A percentile compares a stretch with the other conserved stretches of the same genome.
These are phyloP conservation scores for Cutaneotrichosporon sp. DNA, from an alignment of 1,284 basidiomycete species.

Conservation along the genomic window DNA sequence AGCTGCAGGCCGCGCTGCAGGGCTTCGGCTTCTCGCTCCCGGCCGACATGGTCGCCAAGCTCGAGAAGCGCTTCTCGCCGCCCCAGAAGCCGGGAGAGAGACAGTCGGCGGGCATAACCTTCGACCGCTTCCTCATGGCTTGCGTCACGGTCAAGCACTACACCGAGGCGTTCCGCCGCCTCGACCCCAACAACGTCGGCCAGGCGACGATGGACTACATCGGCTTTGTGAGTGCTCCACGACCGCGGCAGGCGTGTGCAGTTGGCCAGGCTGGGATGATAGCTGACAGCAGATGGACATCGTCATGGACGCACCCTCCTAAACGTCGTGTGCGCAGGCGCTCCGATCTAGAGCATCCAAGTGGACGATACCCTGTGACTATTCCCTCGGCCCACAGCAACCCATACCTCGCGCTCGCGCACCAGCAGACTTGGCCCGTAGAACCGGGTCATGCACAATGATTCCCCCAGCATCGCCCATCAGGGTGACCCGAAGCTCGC, in stretches of 20 bases:
- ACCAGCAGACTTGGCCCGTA: not conserved
- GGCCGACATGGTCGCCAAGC: slow-evolving; percentile 48
- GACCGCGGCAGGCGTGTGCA: slow-evolving; percentile 12
- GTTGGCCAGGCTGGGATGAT: not conserved
- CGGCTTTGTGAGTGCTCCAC: slow-evolving; percentile 37
- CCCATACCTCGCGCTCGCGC: not conserved
- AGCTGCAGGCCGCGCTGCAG: slow-evolving; percentile 52
- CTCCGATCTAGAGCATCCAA: not conserved
- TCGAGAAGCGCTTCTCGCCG: slow-evolving; percentile 52
- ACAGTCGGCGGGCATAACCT: slow-evolving; percentile 42
- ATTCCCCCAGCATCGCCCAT: not conserved
- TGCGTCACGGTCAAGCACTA: slow-evolving; percentile 56
- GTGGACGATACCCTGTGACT: slow-evolving; percentile 3
- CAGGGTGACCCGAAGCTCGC: too few species aligned
- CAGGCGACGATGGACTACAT: slow-evolving; percentile 51
- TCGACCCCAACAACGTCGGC: slow-evolving; percentile 45
- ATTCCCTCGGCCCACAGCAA: not conserved
- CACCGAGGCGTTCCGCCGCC: slow-evolving; percentile 51
- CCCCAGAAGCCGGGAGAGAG: slow-evolving; percentile 40
- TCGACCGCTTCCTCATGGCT: slow-evolving; percentile 55
- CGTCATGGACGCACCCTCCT: slow-evolving; percentile 41
- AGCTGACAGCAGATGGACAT: slow-evolving; percentile 43
- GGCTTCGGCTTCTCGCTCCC: slow-evolving; percentile 54
- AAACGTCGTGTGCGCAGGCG: not conserved
- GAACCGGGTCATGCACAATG: not conserved